Evolutionary conservation across 2,329 filamentous ascomycete species (phyloP).

Genomic region (Helminthosporium solani): DNA sequence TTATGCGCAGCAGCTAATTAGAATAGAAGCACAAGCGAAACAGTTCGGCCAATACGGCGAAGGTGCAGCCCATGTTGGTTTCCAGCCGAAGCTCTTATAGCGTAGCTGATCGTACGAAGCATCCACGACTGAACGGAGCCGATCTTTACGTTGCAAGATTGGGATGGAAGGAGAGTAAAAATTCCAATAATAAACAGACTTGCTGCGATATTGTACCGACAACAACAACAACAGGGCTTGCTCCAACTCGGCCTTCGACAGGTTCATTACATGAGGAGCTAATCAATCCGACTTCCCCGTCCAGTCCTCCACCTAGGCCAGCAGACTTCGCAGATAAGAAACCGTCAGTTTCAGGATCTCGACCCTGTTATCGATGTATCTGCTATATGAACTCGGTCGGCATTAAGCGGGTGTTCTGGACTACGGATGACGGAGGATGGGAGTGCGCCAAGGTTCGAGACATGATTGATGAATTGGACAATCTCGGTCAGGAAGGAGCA

Average conservation of each 20-base stretch:
- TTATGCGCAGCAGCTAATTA: background rate
- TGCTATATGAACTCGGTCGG: constrained; percentile 54
- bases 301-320: background rate
- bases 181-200: background rate
- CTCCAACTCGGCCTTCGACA: constrained; percentile 1
- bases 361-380: constrained; percentile 56
- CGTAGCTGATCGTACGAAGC: constrained; percentile 46
- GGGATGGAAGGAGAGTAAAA: constrained; percentile 19
- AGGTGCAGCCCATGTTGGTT: constrained; percentile 24
- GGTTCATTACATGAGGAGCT: constrained; percentile 54
- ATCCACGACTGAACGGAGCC: constrained; percentile 50
- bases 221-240: background rate
- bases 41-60: background rate
- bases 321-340: constrained; percentile 6
- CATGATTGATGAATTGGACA: constrained; percentile 50
- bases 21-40: constrained; percentile 1
- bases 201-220: constrained; percentile 5
- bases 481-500: constrained; percentile 15
- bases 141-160: constrained; percentile 55
- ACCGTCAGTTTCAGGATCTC: constrained; percentile 42
- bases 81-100: constrained; percentile 21
- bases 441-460: constrained; percentile 54
- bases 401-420: constrained; percentile 57
- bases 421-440: constrained; percentile 51
- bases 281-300: constrained; percentile 11